phyloP scores from a whole-genome alignment of 441 rosid species.

The Aleurites moluccanus region DNA sequence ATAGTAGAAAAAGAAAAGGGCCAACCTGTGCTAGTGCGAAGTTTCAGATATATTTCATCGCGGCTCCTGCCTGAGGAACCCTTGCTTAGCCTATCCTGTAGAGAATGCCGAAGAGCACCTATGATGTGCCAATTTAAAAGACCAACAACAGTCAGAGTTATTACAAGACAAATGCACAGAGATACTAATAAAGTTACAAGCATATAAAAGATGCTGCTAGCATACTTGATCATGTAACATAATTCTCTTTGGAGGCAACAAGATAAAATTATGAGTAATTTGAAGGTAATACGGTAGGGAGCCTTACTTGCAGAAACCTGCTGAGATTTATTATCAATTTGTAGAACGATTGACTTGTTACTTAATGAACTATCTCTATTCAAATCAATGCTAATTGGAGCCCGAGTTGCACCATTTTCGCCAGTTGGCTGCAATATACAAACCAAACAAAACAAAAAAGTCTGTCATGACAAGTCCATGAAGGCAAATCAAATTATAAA shows the following conservation, averaged over 20 bases:
- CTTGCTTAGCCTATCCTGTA: constrained; percentile 88
- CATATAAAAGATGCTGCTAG: neutral
- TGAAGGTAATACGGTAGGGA: constrained; percentile 20
- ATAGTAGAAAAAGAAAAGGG: constrained; percentile 5
- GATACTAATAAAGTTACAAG: neutral
- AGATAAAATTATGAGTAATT: constrained; percentile 17
- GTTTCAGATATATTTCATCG: constrained; percentile 83
- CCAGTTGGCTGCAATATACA: constrained; percentile 76
- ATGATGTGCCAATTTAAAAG: constrained; percentile 23
- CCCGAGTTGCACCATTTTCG: constrained; percentile 98
- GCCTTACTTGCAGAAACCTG: constrained; percentile 87
- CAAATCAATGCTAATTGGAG: constrained; percentile 79
- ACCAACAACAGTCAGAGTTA: constrained; percentile 23
- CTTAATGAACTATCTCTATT: constrained; percentile 64
- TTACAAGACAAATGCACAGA: constrained; percentile 14
- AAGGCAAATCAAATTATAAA: constrained; percentile 16
- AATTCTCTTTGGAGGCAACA: constrained; percentile 6
- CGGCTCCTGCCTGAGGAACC: constrained; percentile 75
- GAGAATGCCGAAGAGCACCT: constrained; percentile 93
- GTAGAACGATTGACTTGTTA: constrained; percentile 69
- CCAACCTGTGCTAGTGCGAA: constrained; percentile 83
- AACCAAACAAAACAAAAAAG: constrained; percentile 11
- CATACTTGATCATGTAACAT: constrained; percentile 13
- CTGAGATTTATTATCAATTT: constrained; percentile 81
- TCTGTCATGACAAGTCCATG: constrained; percentile 7